Conservation (phyloP, 2,329 filamentous ascomycete genomes). For the Aspergillus novoparasiticus region DNA sequence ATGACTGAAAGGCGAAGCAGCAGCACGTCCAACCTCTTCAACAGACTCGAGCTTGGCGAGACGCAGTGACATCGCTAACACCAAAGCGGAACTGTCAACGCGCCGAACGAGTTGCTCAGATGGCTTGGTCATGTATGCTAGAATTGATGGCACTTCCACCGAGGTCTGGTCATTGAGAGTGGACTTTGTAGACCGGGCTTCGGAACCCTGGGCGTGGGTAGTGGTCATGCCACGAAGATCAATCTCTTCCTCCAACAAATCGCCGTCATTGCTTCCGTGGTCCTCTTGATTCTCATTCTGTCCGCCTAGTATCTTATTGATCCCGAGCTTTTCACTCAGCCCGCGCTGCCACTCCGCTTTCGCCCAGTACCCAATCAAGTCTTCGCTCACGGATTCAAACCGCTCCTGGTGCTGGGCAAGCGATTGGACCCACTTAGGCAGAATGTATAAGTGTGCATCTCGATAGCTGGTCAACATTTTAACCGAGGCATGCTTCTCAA, state of each 20-base stretch:
- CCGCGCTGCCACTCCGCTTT: slow-evolving; percentile 90
- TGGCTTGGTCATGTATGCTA: slow-evolving; percentile 72
- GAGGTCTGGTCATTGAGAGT: not conserved
- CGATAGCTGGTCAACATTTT: slow-evolving; percentile 84
- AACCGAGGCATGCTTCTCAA: slow-evolving; percentile 73
- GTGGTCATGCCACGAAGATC: slow-evolving; percentile 57
- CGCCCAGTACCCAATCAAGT: slow-evolving; percentile 95
- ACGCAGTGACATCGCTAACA: slow-evolving; percentile 79
- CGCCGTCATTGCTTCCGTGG: slow-evolving; percentile 41
- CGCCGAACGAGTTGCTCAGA: slow-evolving; percentile 73
- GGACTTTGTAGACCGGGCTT: slow-evolving; percentile 1
- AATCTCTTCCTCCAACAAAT: slow-evolving; percentile 55
- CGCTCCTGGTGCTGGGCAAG: slow-evolving; percentile 78
- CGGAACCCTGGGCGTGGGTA: slow-evolving; percentile 45
- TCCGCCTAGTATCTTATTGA: slow-evolving; percentile 66
- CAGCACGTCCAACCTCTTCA: slow-evolving; percentile 61
- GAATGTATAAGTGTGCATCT: slow-evolving; percentile 92
- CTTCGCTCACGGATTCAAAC: slow-evolving; percentile 86
- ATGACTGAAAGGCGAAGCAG: slow-evolving; percentile 75
- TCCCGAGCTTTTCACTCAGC: slow-evolving; percentile 73
- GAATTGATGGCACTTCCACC: slow-evolving; percentile 61
- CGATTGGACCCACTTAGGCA: slow-evolving; percentile 88
- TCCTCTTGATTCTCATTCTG: slow-evolving; percentile 44
- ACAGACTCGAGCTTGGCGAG: slow-evolving; percentile 78
- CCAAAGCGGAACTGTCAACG: slow-evolving; percentile 81